Evolutionary conservation across 352 stramenopile species (phyloP).

Genomic region (Phytophthora hybrid): DNA sequence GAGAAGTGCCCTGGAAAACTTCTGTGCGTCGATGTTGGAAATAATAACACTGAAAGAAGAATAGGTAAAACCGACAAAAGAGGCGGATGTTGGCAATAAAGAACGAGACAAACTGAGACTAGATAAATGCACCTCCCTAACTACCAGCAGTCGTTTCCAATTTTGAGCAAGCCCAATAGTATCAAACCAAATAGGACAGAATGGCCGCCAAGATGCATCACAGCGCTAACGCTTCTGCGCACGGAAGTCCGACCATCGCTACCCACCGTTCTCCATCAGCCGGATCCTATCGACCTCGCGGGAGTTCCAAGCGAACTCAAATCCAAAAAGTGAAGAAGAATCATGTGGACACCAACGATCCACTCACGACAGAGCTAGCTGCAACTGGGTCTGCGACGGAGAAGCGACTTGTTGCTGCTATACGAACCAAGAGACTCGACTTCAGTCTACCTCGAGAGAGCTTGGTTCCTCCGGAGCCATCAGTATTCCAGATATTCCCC

Average conservation of each 20-base stretch:
- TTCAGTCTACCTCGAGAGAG: constrained; percentile 40
- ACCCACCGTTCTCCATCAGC: constrained; percentile 9
- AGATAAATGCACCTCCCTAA: too few species aligned
- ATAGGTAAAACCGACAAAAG: too few species aligned
- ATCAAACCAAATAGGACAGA: neutral
- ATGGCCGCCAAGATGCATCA: constrained; percentile 14
- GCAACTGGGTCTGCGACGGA: constrained; percentile 26
- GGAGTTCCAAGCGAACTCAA: constrained; percentile 24
- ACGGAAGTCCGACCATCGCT: constrained; percentile 6
- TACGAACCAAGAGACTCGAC: constrained; percentile 47
- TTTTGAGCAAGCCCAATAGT: neutral
- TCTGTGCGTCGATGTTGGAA: too few species aligned
- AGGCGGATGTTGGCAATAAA: too few species aligned
- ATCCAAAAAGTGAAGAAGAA: constrained; percentile 27
- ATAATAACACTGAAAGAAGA: too few species aligned
- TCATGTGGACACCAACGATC: neutral
- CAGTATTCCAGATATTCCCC: constrained; percentile 52
- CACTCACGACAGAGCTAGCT: constrained; percentile 1
- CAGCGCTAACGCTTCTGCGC: neutral
- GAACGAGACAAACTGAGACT: too few species aligned
- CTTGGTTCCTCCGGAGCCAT: constrained; percentile 2
- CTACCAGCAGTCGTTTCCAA: neutral
- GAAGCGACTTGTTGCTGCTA: constrained; percentile 38
- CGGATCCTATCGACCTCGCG: constrained; percentile 10
- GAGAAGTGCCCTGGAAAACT: too few species aligned